Evolutionary conservation across 2,329 filamentous ascomycete genomes (phyloP), one percentile per base, ranked within the genome.

Genomic region (Ophiognomonia clavigignenti-juglandacearum): DNA sequence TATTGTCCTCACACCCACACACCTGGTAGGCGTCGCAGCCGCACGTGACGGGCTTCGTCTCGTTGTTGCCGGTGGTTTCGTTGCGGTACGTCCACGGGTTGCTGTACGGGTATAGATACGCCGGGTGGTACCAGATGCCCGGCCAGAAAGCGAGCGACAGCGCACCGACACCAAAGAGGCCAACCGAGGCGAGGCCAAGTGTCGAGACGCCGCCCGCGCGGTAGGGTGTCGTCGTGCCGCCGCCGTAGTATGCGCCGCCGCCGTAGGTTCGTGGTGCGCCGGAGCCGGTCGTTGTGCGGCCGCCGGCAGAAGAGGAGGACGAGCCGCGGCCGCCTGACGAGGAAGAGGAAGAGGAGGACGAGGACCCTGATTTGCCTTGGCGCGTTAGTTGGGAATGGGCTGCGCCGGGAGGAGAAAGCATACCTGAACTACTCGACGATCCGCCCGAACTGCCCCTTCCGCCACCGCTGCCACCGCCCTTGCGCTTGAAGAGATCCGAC

Each of bases 1-100:
- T 71, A 56, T 82, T 83, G 46, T 86, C 81, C 50, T 91, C 86
- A 60, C 86, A 90, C 6, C 80, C 77, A 57, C 86, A 90, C 16
- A 71, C 71, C 24, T 58, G 61, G 53, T 71, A 71, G 43, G 71
- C 60, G 51, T 76, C 73, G 64, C 85, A 88, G 22, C 79, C 64
- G 59, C 85, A 88, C 3, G 67, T 61, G 1, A 86, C 78, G 0
- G 78, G 75, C 49, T 79, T 73, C 8, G 71, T 79, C 70, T 82
- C 75, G 70, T 79, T 82, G 57, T 61, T 65, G 36, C 71, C 63
- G 23, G 69, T 75, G 9, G 73, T 71, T 22, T 56, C 48, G 62
- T 82, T 82, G 66, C 71, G 65, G 64, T 68, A 79, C 41, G 34
- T 52, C 61, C 75, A 71, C 20, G 63, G 56, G 61, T 77, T 76